phyloP scores from a whole-genome alignment of 164 flowering plant genomes.

The Cinnamomum micranthum region DNA sequence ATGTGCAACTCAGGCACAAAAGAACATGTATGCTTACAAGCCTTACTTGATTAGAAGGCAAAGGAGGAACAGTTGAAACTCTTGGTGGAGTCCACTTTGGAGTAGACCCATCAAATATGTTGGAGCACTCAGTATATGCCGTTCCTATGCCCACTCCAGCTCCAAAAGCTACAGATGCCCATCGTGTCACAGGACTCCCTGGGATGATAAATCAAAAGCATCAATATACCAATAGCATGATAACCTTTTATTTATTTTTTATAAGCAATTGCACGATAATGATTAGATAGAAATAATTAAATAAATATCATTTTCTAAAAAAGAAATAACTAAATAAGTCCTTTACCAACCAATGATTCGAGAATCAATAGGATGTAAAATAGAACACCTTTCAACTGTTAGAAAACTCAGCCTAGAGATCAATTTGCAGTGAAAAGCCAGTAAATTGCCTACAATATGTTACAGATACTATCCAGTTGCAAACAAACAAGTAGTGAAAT shows the following conservation, averaged over 20 bases:
- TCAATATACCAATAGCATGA: too few relatives aligned
- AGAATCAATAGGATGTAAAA: neutral
- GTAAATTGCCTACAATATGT: neutral
- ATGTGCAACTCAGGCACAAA: neutral
- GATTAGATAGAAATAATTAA: too few relatives aligned
- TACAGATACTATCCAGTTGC: too few relatives aligned
- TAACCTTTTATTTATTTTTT: too few relatives aligned
- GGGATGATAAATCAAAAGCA: conserved; percentile 4
- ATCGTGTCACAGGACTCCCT: conserved; percentile 91
- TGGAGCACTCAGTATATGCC: conserved; percentile 81
- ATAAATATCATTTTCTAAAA: too few relatives aligned
- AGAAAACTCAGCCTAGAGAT: neutral
- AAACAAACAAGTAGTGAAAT: too few relatives aligned
- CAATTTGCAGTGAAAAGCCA: neutral
- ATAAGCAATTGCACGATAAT: too few relatives aligned
- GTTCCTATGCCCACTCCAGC: conserved; percentile 91
- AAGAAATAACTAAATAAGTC: neutral
- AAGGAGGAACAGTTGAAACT: conserved; percentile 8
- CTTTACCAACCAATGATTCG: neutral
- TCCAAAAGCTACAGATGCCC: conserved; percentile 94
- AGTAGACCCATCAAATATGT: conserved; percentile 39
- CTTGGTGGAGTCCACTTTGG: conserved; percentile 19
- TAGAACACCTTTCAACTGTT: neutral
- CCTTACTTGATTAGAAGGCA: conserved; percentile 8
- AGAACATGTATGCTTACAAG: neutral